Conservation (phyloP, 306 rosid species). For the Ochetophila trinervis region DNA sequence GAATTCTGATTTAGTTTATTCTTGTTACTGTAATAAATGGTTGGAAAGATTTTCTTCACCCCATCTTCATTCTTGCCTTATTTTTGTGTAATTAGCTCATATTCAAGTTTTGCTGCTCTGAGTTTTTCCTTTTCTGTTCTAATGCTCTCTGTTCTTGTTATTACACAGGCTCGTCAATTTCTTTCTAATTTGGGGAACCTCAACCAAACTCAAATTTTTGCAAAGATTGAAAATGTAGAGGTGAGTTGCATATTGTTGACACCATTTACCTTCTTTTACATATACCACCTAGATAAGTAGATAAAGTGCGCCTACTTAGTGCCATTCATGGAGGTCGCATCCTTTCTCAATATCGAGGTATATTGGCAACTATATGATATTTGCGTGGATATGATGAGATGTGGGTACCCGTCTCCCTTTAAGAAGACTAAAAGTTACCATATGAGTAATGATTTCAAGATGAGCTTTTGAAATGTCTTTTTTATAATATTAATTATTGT, state of each 20-base stretch:
- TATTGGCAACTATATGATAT: not conserved
- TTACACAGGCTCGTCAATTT: constrained; percentile 78
- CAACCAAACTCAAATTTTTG: constrained; percentile 81
- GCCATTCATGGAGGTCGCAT: not conserved
- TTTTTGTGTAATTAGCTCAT: not conserved
- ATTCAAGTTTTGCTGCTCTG: not conserved
- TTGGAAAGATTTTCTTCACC: not conserved
- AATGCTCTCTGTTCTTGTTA: constrained; percentile 5
- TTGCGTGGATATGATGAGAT: too few species aligned
- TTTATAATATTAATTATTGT: constrained; percentile 18
- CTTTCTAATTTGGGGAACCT: constrained; percentile 71
- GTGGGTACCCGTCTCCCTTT: too few species aligned
- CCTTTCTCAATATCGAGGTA: not conserved
- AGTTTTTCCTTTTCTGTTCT: constrained; percentile 20
- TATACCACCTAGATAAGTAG: constrained; percentile 4
- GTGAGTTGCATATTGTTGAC: constrained; percentile 34
- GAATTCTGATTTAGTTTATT: constrained; percentile 9
- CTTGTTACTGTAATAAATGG: constrained; percentile 3
- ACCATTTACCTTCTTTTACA: not conserved
- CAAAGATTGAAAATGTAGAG: constrained; percentile 89
- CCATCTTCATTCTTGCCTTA: constrained; percentile 8
- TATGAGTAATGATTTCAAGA: not conserved
- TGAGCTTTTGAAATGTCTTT: constrained; percentile 9
- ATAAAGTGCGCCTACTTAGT: not conserved
- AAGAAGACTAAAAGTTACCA: not conserved